These are phyloP conservation scores for Kwoniella bestiolae DNA, from an alignment of 768 basidiomycete species.

Conservation along the genomic window DNA sequence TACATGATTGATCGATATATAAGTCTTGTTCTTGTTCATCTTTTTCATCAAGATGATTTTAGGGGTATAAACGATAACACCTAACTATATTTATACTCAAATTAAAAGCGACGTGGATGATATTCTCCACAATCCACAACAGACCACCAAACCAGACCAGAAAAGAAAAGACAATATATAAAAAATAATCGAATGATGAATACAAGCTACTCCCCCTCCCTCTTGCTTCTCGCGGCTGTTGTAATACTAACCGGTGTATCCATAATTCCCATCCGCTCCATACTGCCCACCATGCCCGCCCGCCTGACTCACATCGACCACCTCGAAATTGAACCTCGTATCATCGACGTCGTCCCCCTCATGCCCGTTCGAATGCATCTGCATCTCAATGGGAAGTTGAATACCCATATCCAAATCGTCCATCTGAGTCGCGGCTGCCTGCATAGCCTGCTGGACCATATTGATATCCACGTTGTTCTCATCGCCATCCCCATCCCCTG, in stretches of 20 bases:
- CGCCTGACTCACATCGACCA: background rate
- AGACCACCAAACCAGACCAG: no score
- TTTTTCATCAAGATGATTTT: background rate
- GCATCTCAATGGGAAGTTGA: constrained; percentile 51
- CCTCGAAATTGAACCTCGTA: background rate
- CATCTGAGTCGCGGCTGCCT: constrained; percentile 45
- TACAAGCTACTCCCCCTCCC: background rate
- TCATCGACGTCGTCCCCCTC: constrained; percentile 23
- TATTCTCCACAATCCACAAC: no score
- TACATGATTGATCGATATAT: background rate
- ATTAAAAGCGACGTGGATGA: no score
- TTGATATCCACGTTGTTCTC: constrained; percentile 36
- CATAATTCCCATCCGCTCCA: constrained; percentile 6
- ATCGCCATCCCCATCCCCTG: background rate
- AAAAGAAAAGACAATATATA: no score
- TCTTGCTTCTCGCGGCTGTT: no score
- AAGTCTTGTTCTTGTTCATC: background rate
- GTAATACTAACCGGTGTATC: constrained; percentile 17
- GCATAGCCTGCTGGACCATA: constrained; percentile 51
- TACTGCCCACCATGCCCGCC: constrained; percentile 2
- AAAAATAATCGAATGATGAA: no score
- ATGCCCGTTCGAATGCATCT: constrained; percentile 44
- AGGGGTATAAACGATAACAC: no score
- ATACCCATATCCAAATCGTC: constrained; percentile 54
- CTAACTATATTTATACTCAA: no score